These are phyloP conservation scores for Thelonectria rubi DNA, from an alignment of 2,329 filamentous ascomycete genomes.

Conservation along the genomic window DNA sequence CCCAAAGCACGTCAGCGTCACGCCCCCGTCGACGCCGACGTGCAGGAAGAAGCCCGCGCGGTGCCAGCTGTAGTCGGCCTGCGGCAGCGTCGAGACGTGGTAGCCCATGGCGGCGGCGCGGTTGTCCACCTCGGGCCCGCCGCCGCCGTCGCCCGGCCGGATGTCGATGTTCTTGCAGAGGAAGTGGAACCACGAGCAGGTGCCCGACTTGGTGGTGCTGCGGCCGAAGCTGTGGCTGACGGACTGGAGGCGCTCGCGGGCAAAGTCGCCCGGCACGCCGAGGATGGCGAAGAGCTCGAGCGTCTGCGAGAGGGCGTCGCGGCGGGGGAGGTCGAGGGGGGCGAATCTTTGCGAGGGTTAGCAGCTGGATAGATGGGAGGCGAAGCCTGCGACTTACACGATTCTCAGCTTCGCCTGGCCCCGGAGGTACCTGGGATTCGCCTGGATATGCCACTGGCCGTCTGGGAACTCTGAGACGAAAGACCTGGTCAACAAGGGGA, in stretches of 20 bases:
- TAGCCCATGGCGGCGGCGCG: conserved; percentile 38
- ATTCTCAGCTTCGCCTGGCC: conserved; percentile 41
- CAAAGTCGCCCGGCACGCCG: conserved; percentile 45
- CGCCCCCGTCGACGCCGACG: conserved; percentile 27
- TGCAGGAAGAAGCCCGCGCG: conserved; percentile 43
- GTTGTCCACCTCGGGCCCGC: conserved; percentile 40
- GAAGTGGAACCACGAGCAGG: conserved; percentile 48
- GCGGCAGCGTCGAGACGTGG: conserved; percentile 37
- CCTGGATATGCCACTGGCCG: conserved; percentile 40
- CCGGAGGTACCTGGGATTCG: conserved; percentile 33
- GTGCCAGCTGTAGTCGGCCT: conserved; percentile 43
- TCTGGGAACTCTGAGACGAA: conserved; percentile 33
- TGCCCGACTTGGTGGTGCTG: conserved; percentile 38
- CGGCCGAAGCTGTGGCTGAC: conserved; percentile 49
- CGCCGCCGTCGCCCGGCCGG: conserved; percentile 26
- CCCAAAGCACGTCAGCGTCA: conserved; percentile 42
- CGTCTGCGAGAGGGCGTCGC: conserved; percentile 34
- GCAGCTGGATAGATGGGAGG: not conserved
- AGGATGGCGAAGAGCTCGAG: conserved; percentile 44
- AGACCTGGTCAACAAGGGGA: conserved; percentile 19
- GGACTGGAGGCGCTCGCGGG: conserved; percentile 42
- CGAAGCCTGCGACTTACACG: conserved; percentile 36
- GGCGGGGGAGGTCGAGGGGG: conserved; percentile 41
- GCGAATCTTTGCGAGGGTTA: conserved; percentile 39
- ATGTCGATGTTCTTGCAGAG: conserved; percentile 47